Base-by-base conservation (phyloP, 1,139 yeast species). In the Lodderomyces metapsilosis region DNA sequence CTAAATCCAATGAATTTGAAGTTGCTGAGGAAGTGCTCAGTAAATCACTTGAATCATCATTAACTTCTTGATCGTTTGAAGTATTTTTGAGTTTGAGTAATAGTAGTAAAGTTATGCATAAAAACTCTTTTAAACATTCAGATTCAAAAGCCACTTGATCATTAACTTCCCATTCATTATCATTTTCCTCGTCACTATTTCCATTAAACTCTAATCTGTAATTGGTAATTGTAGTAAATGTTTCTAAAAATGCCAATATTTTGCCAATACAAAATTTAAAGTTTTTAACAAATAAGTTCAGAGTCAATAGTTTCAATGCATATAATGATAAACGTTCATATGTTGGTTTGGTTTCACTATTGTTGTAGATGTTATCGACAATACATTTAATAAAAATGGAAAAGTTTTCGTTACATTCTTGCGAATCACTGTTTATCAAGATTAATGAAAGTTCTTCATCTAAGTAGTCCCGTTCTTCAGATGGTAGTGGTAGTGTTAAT, bases 201-300 rank as follows among this genome's bases (percentile, higher is more conserved):
- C 27, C 38, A n/a, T 9, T 23, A 17, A 23, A 22, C 22, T 25
- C 43, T 41, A 36, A 41, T 36, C 44, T 39, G 34, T 24, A 45
- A 13, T 48, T 48, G 1, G 57, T 51, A 34, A 61, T 44, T 12
- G 54, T 50, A 12, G 66, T 58, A 40, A 71, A 63, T 1, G 64
- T 59, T 12, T 53, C 49, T 28, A 71, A 45, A 33, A 71, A 54
- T 11, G 73, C 68, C 35, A 72, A 48, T 12, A 71, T 52, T 49
- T 72, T 72, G 12, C 74, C 75, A 5, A 71, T 50, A 46, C 77
- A 71, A 31, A 69, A 58, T 18, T 47, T 50, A 46, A 54, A 62
- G 51, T 72, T 72, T 49, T 67, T 66, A 32, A 62, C 46, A 43
- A 71, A 72, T 39, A 72, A 49, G 44, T 71, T 72, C 67, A 66